A percentile compares a stretch with the other conserved stretches of the same genome.
Evolutionary conservation across 371 early-diverging fungal genomes (phyloP).

Genomic region (Rhizopus arrhizus): DNA sequence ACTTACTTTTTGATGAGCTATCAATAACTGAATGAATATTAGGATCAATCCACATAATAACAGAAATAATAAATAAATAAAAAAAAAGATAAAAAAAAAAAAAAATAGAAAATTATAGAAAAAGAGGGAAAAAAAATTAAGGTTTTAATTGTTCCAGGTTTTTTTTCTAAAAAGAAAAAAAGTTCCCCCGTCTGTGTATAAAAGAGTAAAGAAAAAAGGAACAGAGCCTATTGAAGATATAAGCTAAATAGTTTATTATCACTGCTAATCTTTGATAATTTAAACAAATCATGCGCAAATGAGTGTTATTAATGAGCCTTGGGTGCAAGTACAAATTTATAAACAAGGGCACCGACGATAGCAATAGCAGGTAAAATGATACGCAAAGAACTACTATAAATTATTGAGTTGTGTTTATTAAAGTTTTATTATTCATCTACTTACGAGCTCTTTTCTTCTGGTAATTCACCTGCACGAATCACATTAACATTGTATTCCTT

Average conservation of each 20-base stretch:
- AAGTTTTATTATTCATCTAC: slow-evolving; percentile 11
- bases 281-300: not conserved
- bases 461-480: slow-evolving; percentile 49
- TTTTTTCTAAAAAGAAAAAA: not conserved
- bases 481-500: slow-evolving; percentile 26
- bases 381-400: slow-evolving; percentile 24
- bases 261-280: slow-evolving; percentile 29
- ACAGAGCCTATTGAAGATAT: not conserved
- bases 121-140: slow-evolving; percentile 4
- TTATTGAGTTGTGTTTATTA: not conserved
- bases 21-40: not conserved
- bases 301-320: not conserved
- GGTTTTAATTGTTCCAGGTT: not conserved
- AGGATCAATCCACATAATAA: slow-evolving; percentile 2
- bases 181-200: not conserved
- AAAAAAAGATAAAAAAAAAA: not conserved
- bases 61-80: not conserved
- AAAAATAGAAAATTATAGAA: slow-evolving; percentile 1
- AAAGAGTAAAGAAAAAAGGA: not conserved
- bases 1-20: not conserved
- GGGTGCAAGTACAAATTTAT: slow-evolving; percentile 47
- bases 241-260: not conserved
- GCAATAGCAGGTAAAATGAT: slow-evolving; percentile 28
- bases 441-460: slow-evolving; percentile 42
- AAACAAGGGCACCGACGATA: slow-evolving; percentile 34